Base-by-base conservation (phyloP, 495 filamentous ascomycete species). In the Penicillium steckii region DNA sequence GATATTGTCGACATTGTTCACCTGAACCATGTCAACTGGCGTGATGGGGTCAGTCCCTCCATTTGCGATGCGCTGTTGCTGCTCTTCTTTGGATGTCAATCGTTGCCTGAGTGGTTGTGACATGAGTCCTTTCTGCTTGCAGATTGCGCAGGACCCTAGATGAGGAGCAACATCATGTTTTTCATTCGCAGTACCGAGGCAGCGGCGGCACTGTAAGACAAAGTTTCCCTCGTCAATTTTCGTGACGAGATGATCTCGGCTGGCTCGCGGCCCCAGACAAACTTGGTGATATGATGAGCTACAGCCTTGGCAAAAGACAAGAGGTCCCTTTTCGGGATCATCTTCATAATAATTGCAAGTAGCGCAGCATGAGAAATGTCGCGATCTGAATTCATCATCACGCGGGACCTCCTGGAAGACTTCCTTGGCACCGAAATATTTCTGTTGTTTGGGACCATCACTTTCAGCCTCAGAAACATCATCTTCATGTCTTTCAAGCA, bases 261-360 rank as follows among this genome's bases (percentile, higher is more conserved):
- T 66, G 25, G 72, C 80, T 15, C 93, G 83, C n/a, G 73, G 66
- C 17, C 91, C 90, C 12, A 99, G 75, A 62, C 95, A 99, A 26
- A 57, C 61, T 59, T 88, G 86, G 61, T 99, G 95, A 55, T 89
- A 96, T 0, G 87, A 76, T 19, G 81, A 77, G 3, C 84, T 89
- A 66, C 95, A 99, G 17, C 95, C 93, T 66, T 99, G 95, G 57
- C 95, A 99, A 58, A 80, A 87, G 3, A 97, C 75, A 18, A 97
- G 74, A 8, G 72, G 69, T 0, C 79, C 86, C 64, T 84, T 86
- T 27, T 76, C 74, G 1, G 67, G 55, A 40, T 77, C 77, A 40
- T 80, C 68, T 8, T 78, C 82, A 25, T 69, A 59, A 4, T 71
- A 65, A 15, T 71, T 67, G 67, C 95, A 99, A n/a, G 79, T 73